These are phyloP conservation scores for Noccaea bulbosa DNA, from an alignment of 345 rosid species.

Conservation along the genomic window DNA sequence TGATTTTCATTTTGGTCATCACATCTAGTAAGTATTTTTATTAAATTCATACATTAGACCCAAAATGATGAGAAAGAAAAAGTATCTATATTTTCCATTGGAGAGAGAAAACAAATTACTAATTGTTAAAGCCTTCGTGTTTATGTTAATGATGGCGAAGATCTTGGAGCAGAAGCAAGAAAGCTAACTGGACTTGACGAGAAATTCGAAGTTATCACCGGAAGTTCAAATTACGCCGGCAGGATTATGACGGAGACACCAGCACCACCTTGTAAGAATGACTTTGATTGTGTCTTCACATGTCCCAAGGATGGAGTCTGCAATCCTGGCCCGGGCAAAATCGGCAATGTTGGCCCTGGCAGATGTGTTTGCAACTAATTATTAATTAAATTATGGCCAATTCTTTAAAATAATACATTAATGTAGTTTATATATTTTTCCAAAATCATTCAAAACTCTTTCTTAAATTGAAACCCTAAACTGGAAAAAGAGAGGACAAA, in stretches of 20 bases:
- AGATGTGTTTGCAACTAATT: not conserved
- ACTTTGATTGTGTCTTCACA: not conserved
- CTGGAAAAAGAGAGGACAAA: too few species aligned
- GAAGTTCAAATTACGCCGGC: too few species aligned
- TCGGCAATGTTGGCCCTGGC: not conserved
- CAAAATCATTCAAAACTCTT: too few species aligned
- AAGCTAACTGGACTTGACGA: not conserved
- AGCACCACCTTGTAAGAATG: constrained; percentile 15
- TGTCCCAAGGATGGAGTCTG: constrained; percentile 21
- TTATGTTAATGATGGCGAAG: constrained; percentile 25
- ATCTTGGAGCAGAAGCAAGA: constrained; percentile 29
- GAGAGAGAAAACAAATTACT: too few species aligned
- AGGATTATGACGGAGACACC: not conserved
- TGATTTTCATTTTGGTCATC: constrained; percentile 29
- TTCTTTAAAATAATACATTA: too few species aligned
- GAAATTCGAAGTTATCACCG: not conserved
- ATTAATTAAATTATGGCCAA: not conserved
- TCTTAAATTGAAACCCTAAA: too few species aligned
- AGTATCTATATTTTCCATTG: not conserved
- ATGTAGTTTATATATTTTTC: too few species aligned
- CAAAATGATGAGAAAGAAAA: not conserved
- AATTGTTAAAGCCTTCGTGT: not conserved
- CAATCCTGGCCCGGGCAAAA: not conserved
- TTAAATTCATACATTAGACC: too few species aligned
- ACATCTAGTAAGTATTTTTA: constrained; percentile 29